Base-by-base conservation (phyloP, 768 basidiomycete genomes). In the Amanita phalloides region DNA sequence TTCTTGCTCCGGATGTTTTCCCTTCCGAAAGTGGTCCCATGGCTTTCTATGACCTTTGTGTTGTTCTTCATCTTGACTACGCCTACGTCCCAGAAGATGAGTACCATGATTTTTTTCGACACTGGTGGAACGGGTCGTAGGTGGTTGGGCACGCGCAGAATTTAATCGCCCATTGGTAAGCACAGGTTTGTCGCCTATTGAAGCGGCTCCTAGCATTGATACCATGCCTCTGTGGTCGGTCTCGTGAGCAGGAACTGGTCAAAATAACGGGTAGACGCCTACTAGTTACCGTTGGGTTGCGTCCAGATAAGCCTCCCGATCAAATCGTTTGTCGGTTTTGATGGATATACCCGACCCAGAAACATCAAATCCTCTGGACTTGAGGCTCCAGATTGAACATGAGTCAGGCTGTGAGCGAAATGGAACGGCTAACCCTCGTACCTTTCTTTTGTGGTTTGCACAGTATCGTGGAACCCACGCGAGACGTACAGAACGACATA, bases 231-330 rank as follows among this genome's bases (percentile, higher is more conserved):
- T 51, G 21, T 2, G 5, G 17, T 8, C 8, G 7, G 13, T 20
- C 35, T 13, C 17, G n/a, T 10, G 10, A 26, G 17, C 17, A 11
- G 5, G 6, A 36, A 41, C n/a, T 8, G 10, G 38, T 14, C 6
- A 41, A 21, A 42, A 30, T 0, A 9, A 30, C 30, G 9, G 17
- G 17, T 17, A 17, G 17, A 17, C 17, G 17, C 17, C 17, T 17
- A 17, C 17, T 17, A 17, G 17, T 17, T 30, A 84, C 85, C 85
- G 68, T 60, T 86, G 86, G 13, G 84, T 86, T 6, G 84, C 82
- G 58, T 86, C 84, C 3, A 87, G 67, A 54, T 87, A 87, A 38
- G 76, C 73, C 49, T 83, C 78, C 37, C 81, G 70, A 54, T 79
- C 78, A 55, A 82, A 74, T 5, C 74, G 71, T 53, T 72, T 75